Conservation (phyloP, 768 basidiomycete genomes). For the Naganishia kalamii region DNA sequence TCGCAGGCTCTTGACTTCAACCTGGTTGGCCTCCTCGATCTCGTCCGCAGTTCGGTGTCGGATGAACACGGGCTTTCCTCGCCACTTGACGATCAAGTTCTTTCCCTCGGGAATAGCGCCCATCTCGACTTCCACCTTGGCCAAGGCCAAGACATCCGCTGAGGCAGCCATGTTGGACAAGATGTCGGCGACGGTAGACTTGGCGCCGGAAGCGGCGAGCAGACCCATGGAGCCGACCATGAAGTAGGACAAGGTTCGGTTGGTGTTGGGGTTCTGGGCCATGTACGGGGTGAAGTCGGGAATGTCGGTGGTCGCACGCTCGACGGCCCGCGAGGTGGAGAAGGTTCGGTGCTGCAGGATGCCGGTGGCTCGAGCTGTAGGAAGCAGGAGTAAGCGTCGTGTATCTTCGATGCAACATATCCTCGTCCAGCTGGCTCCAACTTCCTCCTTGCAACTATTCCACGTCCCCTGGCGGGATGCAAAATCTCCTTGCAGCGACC, state of each 20-base stretch:
- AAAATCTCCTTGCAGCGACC: too few relatives aligned
- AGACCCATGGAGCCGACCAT: constrained; percentile 67
- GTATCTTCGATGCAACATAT: background rate
- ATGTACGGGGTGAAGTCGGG: constrained; percentile 85
- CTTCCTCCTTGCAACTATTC: constrained; percentile 6
- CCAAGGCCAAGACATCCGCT: constrained; percentile 93
- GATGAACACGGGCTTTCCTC: constrained; percentile 99
- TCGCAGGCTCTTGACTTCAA: constrained; percentile 78
- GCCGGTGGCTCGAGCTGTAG: constrained; percentile 54
- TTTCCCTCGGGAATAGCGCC: constrained; percentile 73
- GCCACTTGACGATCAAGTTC: constrained; percentile 63
- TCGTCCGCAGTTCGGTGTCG: constrained; percentile 86
- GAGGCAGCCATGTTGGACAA: constrained; percentile 93
- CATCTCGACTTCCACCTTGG: constrained; percentile 94
- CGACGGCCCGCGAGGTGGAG: constrained; percentile 55
- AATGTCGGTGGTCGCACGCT: constrained; percentile 65
- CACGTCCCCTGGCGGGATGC: too few relatives aligned
- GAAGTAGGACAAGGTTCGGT: constrained; percentile 50
- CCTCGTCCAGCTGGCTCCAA: constrained; percentile 9
- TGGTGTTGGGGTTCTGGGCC: constrained; percentile 53
- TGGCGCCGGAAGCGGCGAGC: constrained; percentile 87
- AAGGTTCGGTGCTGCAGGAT: constrained; percentile 64
- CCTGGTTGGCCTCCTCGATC: constrained; percentile 80
- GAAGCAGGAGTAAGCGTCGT: too few relatives aligned
- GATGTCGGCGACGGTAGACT: constrained; percentile 88